Evolutionary conservation across 75 land plant species (phyloP).

Genomic region (Azolla pinnata): DNA sequence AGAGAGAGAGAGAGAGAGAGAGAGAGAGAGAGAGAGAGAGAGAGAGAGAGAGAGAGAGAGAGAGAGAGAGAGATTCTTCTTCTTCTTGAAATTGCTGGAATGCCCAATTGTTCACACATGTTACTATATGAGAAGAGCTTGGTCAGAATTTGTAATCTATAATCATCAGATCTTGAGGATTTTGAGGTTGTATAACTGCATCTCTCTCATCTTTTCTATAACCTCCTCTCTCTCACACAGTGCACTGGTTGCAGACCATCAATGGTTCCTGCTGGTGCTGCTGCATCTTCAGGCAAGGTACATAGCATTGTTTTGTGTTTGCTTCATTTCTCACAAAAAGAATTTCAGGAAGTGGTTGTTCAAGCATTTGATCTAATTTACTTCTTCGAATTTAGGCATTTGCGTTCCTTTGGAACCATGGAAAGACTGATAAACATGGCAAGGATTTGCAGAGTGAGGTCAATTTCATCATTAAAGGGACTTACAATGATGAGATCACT

Average conservation of each 20-base stretch:
- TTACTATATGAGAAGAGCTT: neutral
- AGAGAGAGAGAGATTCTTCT: too few species aligned
- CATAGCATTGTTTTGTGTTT: neutral
- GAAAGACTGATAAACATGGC: neutral
- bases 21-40: constrained; percentile 1
- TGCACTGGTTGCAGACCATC: neutral
- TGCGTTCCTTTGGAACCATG: neutral
- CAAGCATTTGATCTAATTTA: too few species aligned
- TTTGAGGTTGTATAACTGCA: neutral
- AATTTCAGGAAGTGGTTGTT: too few species aligned
- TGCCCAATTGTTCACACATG: too few species aligned
- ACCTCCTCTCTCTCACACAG: neutral
- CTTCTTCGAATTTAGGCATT: neutral
- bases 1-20: constrained; percentile 1
- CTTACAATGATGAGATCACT: constrained; percentile 1
- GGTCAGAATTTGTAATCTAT: too few species aligned
- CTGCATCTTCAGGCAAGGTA: neutral
- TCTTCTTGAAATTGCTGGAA: neutral
- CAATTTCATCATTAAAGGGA: neutral
- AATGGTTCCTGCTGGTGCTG: neutral
- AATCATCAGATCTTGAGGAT: neutral
- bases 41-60: constrained; percentile 1
- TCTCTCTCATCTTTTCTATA: neutral
- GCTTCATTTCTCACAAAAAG: neutral
- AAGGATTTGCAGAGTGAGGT: neutral